phyloP scores from a whole-genome alignment of 1,139 yeast species.

The Yamadazyma atmosphaerica region DNA sequence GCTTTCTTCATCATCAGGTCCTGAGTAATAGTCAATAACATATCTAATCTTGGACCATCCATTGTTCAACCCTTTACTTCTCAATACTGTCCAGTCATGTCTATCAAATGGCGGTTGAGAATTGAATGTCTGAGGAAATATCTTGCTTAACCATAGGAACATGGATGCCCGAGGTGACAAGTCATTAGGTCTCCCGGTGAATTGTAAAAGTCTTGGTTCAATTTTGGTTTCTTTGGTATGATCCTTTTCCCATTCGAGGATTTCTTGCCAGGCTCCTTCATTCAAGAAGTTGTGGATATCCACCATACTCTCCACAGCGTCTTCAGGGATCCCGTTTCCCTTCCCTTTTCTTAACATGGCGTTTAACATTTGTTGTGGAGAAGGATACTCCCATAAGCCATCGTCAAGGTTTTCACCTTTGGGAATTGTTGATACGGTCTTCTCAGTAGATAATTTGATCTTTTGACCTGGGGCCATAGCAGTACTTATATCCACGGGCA shows the following conservation, averaged over 20 bases:
- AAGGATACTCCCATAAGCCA: slow-evolving; percentile 97
- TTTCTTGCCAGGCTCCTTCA: slow-evolving; percentile 98
- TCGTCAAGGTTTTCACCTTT: slow-evolving; percentile 65
- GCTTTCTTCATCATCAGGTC: slow-evolving; percentile 85
- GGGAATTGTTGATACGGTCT: slow-evolving; percentile 86
- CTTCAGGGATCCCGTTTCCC: slow-evolving; percentile 83
- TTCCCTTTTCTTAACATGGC: slow-evolving; percentile 96
- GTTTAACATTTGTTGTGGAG: slow-evolving; percentile 98
- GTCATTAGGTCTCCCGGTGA: slow-evolving; percentile 91
- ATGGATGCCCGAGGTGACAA: slow-evolving; percentile 84
- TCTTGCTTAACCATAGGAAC: slow-evolving; percentile 62
- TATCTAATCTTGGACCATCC: slow-evolving; percentile 68
- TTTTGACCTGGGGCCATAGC: slow-evolving; percentile 80
- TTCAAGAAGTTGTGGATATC: slow-evolving; percentile 94
- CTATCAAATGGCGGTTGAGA: slow-evolving; percentile 92
- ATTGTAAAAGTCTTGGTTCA: slow-evolving; percentile 77
- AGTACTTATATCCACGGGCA: slow-evolving; percentile 74
- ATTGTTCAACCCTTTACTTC: slow-evolving; percentile 52
- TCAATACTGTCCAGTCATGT: slow-evolving; percentile 96
- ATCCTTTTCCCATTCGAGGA: slow-evolving; percentile 81
- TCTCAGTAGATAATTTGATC: slow-evolving; percentile 72
- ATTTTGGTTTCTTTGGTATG: slow-evolving; percentile 50
- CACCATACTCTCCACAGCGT: slow-evolving; percentile 96
- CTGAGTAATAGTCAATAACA: slow-evolving; percentile 90
- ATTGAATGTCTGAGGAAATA: slow-evolving; percentile 73